These are phyloP conservation scores for Aphelidium insulamus DNA, from an alignment of 371 early-diverging fungal species.

Conservation along the genomic window DNA sequence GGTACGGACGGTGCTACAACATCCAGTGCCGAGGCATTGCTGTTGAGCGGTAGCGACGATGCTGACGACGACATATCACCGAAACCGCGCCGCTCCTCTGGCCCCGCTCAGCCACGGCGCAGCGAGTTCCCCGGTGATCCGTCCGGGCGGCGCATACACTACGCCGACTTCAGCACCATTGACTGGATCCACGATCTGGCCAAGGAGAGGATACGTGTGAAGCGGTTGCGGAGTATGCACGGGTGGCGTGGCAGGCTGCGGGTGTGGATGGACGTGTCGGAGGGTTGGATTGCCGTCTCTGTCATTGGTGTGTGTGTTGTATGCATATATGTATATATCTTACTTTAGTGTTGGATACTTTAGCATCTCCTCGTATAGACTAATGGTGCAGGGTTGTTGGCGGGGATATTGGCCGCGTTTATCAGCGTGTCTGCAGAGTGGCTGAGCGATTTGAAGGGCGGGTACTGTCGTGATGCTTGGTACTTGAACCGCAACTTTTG, in stretches of 20 bases:
- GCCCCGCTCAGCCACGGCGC: too few species aligned
- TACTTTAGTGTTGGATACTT: not conserved
- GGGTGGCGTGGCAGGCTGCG: conserved; percentile 30
- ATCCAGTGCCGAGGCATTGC: too few species aligned
- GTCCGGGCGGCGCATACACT: conserved; percentile 8
- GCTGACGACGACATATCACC: too few species aligned
- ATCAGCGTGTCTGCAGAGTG: conserved; percentile 56
- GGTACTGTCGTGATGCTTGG: conserved; percentile 66
- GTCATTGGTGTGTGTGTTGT: conserved; percentile 20
- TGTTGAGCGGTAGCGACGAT: too few species aligned
- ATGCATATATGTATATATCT: not conserved
- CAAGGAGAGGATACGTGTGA: conserved; percentile 58
- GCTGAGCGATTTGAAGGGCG: conserved; percentile 53
- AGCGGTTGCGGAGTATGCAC: conserved; percentile 25
- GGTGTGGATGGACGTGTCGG: conserved; percentile 42
- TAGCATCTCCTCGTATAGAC: not conserved
- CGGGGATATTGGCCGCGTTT: conserved; percentile 56
- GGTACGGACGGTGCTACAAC: too few species aligned
- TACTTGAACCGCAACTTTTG: conserved; percentile 69
- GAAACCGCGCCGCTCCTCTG: too few species aligned
- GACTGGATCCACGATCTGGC: conserved; percentile 85
- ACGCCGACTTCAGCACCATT: conserved; percentile 26
- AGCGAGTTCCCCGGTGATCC: too few species aligned
- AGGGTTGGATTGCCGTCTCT: conserved; percentile 67
- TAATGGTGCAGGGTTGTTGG: conserved; percentile 21